Percentiles rank a stretch among this genome's conserved stretches.
Evolutionary conservation across 106 monocot genomes (phyloP).

Genomic region (Platanthera zijinensis): DNA sequence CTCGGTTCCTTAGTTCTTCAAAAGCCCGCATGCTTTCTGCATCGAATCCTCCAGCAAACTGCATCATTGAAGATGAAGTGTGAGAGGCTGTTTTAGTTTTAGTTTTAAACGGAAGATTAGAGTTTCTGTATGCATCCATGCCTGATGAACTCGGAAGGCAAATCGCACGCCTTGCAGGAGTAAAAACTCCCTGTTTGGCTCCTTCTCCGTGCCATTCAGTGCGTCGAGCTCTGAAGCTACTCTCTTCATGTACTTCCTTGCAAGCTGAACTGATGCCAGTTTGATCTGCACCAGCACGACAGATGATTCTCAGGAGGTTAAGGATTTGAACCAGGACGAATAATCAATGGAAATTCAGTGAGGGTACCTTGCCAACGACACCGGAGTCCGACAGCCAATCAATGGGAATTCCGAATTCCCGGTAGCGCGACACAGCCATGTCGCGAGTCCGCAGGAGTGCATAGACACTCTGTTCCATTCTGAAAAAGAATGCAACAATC

Average conservation of each 20-base stretch:
- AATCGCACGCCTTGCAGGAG: constrained; percentile 90
- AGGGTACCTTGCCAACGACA: constrained; percentile 86
- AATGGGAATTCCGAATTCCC: constrained; percentile 75
- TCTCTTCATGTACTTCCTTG: constrained; percentile 94
- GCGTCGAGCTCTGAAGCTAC: constrained; percentile 83
- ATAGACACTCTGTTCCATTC: constrained; percentile 91
- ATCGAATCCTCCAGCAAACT: constrained; percentile 97
- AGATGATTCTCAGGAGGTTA: background rate
- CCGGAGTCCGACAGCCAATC: constrained; percentile 85
- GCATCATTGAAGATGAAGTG: background rate
- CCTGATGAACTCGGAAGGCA: constrained; percentile 97
- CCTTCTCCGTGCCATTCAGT: constrained; percentile 59
- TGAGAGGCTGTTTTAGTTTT: background rate
- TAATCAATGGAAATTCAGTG: background rate
- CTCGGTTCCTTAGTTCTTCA: constrained; percentile 80
- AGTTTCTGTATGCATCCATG: constrained; percentile 8
- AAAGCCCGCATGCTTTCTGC: constrained; percentile 84
- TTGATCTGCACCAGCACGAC: constrained; percentile 51
- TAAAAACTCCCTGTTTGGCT: constrained; percentile 84
- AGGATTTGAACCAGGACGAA: background rate
- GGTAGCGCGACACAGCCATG: constrained; percentile 76
- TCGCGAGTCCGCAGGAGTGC: constrained; percentile 80
- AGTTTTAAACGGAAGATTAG: background rate
- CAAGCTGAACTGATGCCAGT: constrained; percentile 82
- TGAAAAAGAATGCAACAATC: constrained; percentile 11